Base-by-base conservation (phyloP, 495 filamentous ascomycete genomes). In the Trichoderma orchidacearum region DNA sequence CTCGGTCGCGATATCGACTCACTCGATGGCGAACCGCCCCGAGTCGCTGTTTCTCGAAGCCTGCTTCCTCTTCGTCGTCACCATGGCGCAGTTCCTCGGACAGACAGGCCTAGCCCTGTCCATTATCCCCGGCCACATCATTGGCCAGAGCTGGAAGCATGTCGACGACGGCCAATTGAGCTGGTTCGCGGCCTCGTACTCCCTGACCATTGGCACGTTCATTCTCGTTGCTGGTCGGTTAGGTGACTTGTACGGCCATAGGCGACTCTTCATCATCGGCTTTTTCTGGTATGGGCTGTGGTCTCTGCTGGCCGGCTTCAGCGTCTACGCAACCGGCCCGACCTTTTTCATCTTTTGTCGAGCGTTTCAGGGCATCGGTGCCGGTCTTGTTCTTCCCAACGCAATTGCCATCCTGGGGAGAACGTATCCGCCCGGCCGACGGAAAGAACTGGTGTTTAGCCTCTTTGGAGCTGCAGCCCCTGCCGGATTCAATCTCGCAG, bases 211-310 rank as follows among this genome's bases (percentile, higher is more conserved):
- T 5, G 84, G 85, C 17, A 85, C 82, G 0, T 86, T 87, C 60
- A 84, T 88, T 45, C 71, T 88, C 13, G 74, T 82, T 6, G 75
- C 80, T 3, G 85, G 85, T 11, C 75, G 84, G 7, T 69, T 86
- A 3, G 85, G 85, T 0, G 85, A 88, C 56, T 62, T 85, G 5
- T 82, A 80, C 57, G 85, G 85, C 18, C 82, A 86, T 62, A 80
- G 81, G 56, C 69, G 69, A 4, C 68, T 89, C 56, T 84, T 88
- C 61, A 64, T 82, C 15, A 63, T 79, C 32, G 85, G 83, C 0
- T 87, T 76, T 55, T 13, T 72, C 30, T 88, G 85, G 85, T 80
- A 83, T 48, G 72, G 71, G 0, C 34, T 84, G 17, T 87, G 83
- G 80, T 80, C 78, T 17, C 61, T 81, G 0, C 59, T 85, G 11